Percentiles rank a stretch among this genome's conserved stretches.
phyloP scores from a whole-genome alignment of 192 early-diverging fungal genomes.

The Coemansia sp. region DNA sequence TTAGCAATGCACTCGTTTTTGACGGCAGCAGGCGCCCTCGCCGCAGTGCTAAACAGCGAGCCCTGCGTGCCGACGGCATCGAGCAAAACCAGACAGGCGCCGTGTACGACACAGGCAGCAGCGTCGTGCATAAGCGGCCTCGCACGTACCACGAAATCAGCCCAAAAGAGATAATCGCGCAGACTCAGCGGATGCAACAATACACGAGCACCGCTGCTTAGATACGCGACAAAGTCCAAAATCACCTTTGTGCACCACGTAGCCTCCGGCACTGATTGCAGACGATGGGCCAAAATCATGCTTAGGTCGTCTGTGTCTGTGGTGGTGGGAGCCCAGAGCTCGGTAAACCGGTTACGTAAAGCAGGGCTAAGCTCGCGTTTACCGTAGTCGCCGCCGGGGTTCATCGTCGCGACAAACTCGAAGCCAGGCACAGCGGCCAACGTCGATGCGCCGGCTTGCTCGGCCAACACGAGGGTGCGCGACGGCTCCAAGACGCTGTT shows the following conservation, averaged over 20 bases:
- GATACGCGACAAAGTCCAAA: constrained; percentile 83
- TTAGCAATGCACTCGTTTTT: constrained; percentile 48
- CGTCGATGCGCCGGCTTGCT: constrained; percentile 74
- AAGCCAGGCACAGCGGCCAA: constrained; percentile 72
- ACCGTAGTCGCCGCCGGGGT: constrained; percentile 98
- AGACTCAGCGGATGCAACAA: constrained; percentile 66
- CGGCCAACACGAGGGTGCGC: constrained; percentile 82
- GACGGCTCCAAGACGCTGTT: constrained; percentile 93
- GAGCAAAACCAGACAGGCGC: constrained; percentile 86
- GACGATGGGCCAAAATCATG: constrained; percentile 63
- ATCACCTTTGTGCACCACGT: constrained; percentile 61
- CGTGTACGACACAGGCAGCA: constrained; percentile 72
- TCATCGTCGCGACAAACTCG: constrained; percentile 97
- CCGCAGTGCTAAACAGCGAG: constrained; percentile 13
- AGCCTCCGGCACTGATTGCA: constrained; percentile 40
- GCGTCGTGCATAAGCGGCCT: constrained; percentile 50
- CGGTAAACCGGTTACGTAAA: constrained; percentile 96
- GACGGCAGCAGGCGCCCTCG: constrained; percentile 22
- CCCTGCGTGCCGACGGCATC: constrained; percentile 90
- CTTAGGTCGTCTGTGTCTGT: constrained; percentile 74
- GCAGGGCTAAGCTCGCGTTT: constrained; percentile 98
- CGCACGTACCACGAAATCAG: constrained; percentile 72
- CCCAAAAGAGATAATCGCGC: constrained; percentile 94
- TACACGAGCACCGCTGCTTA: constrained; percentile 34
- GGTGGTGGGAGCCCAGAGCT: constrained; percentile 95